phyloP scores from a whole-genome alignment of 179 eudicot genomes.

The Amaranthus tricolor region DNA sequence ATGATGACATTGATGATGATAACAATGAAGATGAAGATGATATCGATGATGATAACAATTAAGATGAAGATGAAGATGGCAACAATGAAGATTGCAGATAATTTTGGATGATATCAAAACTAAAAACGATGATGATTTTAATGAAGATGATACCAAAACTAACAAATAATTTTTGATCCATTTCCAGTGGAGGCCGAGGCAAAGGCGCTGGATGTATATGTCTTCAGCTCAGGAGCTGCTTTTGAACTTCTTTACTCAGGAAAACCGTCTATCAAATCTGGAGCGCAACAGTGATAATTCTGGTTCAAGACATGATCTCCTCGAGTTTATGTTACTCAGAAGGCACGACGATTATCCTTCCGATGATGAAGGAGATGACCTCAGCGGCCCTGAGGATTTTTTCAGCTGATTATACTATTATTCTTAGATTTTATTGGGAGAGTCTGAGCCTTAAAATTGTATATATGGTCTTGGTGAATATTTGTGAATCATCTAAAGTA shows the following conservation, averaged over 20 bases:
- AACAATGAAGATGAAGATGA: conserved; percentile 26
- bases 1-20: conserved; percentile 28
- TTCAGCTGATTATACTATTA: conserved; percentile 25
- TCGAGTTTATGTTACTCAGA: no score
- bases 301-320: no score
- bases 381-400: conserved; percentile 46
- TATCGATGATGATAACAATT: conserved; percentile 24
- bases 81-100: conserved; percentile 29
- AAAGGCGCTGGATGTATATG: conserved; percentile 58
- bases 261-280: no score
- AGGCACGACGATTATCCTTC: no score
- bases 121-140: conserved; percentile 24
- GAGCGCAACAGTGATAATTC: no score
- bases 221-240: conserved; percentile 46
- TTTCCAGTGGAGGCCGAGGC: conserved; percentile 58
- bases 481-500: not conserved
- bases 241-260: no score
- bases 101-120: conserved; percentile 10
- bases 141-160: conserved; percentile 34
- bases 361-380: conserved; percentile 38
- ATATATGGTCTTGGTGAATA: conserved; percentile 16
- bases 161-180: conserved; percentile 38
- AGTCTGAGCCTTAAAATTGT: conserved; percentile 6
- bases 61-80: conserved; percentile 24
- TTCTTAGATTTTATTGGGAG: not conserved